These are phyloP conservation scores for Beauveria caledonica DNA, from an alignment of 2,329 filamentous ascomycete species.

Conservation along the genomic window DNA sequence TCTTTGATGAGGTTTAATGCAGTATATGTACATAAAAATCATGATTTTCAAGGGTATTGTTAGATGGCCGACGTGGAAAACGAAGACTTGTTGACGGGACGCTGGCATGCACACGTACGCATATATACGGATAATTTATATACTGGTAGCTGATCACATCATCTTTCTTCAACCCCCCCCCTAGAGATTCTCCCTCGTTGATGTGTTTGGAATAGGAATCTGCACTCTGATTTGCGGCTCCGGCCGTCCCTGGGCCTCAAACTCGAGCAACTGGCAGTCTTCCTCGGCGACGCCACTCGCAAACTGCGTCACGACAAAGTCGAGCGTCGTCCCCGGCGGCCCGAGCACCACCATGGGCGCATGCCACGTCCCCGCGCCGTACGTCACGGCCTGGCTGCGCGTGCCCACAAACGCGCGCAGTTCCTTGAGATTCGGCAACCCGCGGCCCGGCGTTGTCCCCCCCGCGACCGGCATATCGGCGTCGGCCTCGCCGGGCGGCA, in stretches of 20 bases:
- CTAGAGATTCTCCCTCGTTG: constrained; percentile 12
- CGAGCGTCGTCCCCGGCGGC: constrained; percentile 46
- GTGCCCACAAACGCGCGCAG: constrained; percentile 72
- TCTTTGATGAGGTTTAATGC: neutral
- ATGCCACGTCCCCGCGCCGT: constrained; percentile 88
- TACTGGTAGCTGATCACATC: neutral
- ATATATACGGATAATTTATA: neutral
- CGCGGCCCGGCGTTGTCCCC: constrained; percentile 43
- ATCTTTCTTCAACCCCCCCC: neutral
- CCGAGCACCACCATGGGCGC: constrained; percentile 91
- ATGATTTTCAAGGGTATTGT: neutral
- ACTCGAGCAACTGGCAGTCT: constrained; percentile 75
- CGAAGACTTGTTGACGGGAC: neutral
- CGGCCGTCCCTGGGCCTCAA: constrained; percentile 26
- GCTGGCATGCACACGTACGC: neutral
- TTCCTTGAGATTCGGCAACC: constrained; percentile 62
- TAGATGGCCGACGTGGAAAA: neutral
- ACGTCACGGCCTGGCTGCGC: constrained; percentile 78
- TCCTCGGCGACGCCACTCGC: constrained; percentile 73
- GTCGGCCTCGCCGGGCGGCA: constrained; percentile 34
- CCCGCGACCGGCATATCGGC: constrained; percentile 18
- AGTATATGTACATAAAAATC: neutral
- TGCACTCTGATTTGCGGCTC: constrained; percentile 32
- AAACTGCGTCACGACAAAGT: constrained; percentile 87
- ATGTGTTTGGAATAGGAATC: constrained; percentile 16